Evolutionary conservation across 768 basidiomycete species (phyloP).

Genomic region (Podaxis pistillaris): DNA sequence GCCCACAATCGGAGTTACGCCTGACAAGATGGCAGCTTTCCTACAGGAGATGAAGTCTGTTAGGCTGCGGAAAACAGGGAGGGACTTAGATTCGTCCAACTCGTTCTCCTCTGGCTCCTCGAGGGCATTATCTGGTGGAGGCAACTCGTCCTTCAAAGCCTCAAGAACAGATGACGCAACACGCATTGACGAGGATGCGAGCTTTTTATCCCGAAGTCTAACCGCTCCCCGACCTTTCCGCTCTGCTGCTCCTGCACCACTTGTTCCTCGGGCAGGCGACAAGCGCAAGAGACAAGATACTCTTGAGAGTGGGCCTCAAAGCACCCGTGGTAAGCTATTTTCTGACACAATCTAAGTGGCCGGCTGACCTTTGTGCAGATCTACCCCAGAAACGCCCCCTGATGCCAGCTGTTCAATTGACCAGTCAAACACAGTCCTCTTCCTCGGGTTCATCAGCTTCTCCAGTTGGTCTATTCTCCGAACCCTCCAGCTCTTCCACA

Average conservation of each 20-base stretch:
- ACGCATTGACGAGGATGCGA: constrained; percentile 1
- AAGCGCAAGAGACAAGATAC: constrained; percentile 28
- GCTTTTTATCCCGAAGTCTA: constrained; percentile 9
- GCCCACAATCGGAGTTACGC: constrained; percentile 69
- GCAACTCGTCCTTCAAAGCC: neutral
- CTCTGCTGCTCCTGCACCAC: neutral
- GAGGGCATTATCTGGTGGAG: neutral
- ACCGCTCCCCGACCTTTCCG: constrained; percentile 4
- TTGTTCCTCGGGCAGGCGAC: constrained; percentile 19
- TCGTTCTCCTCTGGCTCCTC: constrained; percentile 13
- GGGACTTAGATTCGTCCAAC: constrained; percentile 15
- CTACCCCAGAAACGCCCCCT: neutral
- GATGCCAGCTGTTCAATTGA: neutral
- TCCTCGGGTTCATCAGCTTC: constrained; percentile 4
- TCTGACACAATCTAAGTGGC: neutral
- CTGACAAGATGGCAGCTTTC: constrained; percentile 84
- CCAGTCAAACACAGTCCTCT: constrained; percentile 1
- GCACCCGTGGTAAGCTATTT: neutral
- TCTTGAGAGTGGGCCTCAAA: neutral
- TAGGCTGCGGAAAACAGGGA: constrained; percentile 54
- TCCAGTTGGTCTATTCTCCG: constrained; percentile 12
- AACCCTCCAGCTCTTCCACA: constrained; percentile 13
- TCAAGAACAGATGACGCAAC: constrained; percentile 9
- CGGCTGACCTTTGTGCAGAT: neutral
- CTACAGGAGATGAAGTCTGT: constrained; percentile 78